Conservation (phyloP, 1,284 basidiomycete species). For the Fomitopsis schrenkii region DNA sequence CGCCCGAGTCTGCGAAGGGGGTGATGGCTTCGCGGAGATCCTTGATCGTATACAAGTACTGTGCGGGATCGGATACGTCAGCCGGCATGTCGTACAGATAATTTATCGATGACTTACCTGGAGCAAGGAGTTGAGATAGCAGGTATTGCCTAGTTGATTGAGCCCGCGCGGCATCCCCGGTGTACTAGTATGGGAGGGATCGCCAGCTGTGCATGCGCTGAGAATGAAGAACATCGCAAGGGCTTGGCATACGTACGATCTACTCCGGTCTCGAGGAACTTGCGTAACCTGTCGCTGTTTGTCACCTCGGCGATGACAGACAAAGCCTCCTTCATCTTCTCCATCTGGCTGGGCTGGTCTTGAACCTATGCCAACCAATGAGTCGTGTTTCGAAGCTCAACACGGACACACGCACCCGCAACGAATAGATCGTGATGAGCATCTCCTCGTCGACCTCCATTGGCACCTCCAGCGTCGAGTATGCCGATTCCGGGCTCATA, state of each 20-base stretch:
- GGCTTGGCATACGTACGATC: constrained; percentile 52
- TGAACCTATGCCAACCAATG: constrained; percentile 43
- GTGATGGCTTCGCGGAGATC: constrained; percentile 77
- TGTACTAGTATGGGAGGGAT: constrained; percentile 44
- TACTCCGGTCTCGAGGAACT: constrained; percentile 60
- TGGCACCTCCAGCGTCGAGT: constrained; percentile 67
- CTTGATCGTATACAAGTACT: constrained; percentile 96
- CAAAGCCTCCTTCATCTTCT: constrained; percentile 66
- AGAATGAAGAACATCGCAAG: constrained; percentile 1
- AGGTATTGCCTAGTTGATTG: constrained; percentile 92
- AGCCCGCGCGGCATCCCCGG: constrained; percentile 79
- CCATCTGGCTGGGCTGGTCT: constrained; percentile 60
- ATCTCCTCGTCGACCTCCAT: constrained; percentile 71
- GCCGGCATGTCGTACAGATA: neutral
- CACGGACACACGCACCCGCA: constrained; percentile 54
- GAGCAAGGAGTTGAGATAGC: constrained; percentile 85
- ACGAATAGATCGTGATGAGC: constrained; percentile 67
- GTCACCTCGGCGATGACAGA: constrained; percentile 66
- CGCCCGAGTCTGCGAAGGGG: constrained; percentile 48
- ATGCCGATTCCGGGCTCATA: constrained; percentile 73
- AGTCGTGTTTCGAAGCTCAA: neutral
- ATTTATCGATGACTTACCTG: constrained; percentile 43
- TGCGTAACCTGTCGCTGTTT: constrained; percentile 67
- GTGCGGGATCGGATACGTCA: neutral
- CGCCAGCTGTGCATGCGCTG: constrained; percentile 51